A percentile compares a stretch with the other conserved stretches of the same genome.
Evolutionary conservation across 371 early-diverging fungal genomes (phyloP).

Genomic region (Saksenaea vasiformis): DNA sequence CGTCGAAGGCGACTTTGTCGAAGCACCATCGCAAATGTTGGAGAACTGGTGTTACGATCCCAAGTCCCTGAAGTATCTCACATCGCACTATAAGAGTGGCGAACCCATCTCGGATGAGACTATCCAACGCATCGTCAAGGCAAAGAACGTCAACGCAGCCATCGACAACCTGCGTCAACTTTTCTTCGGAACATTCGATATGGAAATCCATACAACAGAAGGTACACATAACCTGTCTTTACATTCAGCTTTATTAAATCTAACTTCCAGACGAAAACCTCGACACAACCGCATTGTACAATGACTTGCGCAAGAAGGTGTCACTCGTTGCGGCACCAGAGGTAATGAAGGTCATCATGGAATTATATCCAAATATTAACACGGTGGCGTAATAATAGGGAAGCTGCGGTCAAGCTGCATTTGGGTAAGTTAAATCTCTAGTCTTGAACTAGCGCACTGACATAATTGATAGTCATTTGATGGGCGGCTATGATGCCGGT

Average conservation of each 20-base stretch:
- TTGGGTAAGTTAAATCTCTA: slow-evolving; percentile 32
- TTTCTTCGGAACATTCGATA: slow-evolving; percentile 79
- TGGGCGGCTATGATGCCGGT: slow-evolving; percentile 86
- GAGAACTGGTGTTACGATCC: slow-evolving; percentile 85
- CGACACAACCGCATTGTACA: slow-evolving; percentile 61
- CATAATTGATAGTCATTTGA: slow-evolving; percentile 70
- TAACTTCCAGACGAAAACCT: slow-evolving; percentile 40
- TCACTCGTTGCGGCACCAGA: slow-evolving; percentile 56
- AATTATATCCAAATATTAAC: too few species aligned
- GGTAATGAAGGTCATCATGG: slow-evolving; percentile 25
- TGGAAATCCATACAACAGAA: slow-evolving; percentile 66
- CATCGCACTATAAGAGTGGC: slow-evolving; percentile 72
- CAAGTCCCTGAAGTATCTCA: slow-evolving; percentile 66
- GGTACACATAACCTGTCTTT: slow-evolving; percentile 11
- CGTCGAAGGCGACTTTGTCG: slow-evolving; percentile 90
- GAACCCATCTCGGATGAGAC: slow-evolving; percentile 75
- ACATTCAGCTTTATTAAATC: not conserved
- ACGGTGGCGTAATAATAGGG: slow-evolving; percentile 17
- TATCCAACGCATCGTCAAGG: slow-evolving; percentile 66
- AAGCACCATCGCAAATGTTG: slow-evolving; percentile 83
- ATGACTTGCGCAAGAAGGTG: slow-evolving; percentile 65
- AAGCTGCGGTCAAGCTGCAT: slow-evolving; percentile 53
- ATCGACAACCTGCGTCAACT: slow-evolving; percentile 74
- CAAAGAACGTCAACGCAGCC: slow-evolving; percentile 78
- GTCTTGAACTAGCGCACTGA: slow-evolving; percentile 3